Base-by-base conservation (phyloP, 371 early-diverging fungal genomes). In the Synchytrium microbalum region DNA sequence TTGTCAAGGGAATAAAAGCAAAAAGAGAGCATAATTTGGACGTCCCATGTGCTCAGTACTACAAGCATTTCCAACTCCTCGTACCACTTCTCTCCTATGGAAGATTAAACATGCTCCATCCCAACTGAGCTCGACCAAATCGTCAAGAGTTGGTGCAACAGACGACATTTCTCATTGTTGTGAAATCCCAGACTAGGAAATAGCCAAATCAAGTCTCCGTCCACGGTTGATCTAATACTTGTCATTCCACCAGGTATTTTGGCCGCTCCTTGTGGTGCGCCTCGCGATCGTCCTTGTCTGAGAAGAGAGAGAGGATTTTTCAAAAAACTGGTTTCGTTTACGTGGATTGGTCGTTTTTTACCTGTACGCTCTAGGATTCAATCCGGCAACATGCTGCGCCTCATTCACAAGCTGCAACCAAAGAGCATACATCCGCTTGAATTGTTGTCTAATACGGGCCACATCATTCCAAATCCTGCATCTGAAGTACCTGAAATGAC, bases 381-480 rank as follows among this genome's bases (percentile, higher is more conserved):
- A 71, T 8, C 93, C 96, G 5, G 92, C 95, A 27, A 85, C 75
- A 63, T 91, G 93, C 60, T 86, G 88, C 0, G 91, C 60, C 25
- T 85, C 81, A 64, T 86, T 89, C 23, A 92, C 87, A 64, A 96
- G 76, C 30, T 87, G 87, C 32, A 88, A 83, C 62, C 86, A 87
- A n/a, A 95, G 62, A 1, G 86, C 82, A 32, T 83, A 83, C 14
- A 92, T 65, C 25, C 97, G 86, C 72, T 93, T 93, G 75, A 87
- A 97, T 16, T 86, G 81, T 88, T 90, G 73, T 98, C 98, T 0
- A 91, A 80, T 25, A 95, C 81, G 19, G 96, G 92, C 0, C 88
- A 74, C n/a, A 92, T 73, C 56, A 85, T 75, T 1, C 74, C 73
- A 26, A 95, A 73, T 5, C 86, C 78, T 26, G 92, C 95, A 66